Percentiles rank a stretch among this genome's conserved stretches.
Evolutionary conservation across 2,329 filamentous ascomycete genomes (phyloP).

Genomic region (Monosporascus ibericus): DNA sequence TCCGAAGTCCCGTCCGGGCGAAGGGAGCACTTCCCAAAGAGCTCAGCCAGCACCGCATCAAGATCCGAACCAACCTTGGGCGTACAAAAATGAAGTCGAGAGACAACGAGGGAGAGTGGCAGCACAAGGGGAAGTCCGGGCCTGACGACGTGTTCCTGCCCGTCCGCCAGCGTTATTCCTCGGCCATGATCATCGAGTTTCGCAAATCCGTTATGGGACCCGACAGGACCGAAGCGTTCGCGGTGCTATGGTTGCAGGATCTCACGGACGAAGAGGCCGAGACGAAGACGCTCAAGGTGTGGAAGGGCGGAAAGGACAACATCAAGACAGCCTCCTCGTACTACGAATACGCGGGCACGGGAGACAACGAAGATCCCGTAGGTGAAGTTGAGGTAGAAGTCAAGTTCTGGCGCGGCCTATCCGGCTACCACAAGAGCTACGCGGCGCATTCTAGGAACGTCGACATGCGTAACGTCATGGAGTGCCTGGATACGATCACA

Average conservation of each 20-base stretch:
- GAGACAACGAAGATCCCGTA: slow-evolving; percentile 48
- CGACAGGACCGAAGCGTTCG: slow-evolving; percentile 55
- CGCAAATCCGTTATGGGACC: slow-evolving; percentile 45
- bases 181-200: slow-evolving; percentile 51
- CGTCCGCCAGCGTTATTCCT: slow-evolving; percentile 56
- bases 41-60: slow-evolving; percentile 46
- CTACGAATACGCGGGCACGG: slow-evolving; percentile 31
- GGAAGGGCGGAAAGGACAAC: slow-evolving; percentile 56
- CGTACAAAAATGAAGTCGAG: slow-evolving; percentile 51
- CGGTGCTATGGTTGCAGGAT: slow-evolving; percentile 64
- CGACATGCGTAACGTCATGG: slow-evolving; percentile 54
- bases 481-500: slow-evolving; percentile 55
- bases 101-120: slow-evolving; percentile 41
- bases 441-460: slow-evolving; percentile 43
- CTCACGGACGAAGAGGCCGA: slow-evolving; percentile 60
- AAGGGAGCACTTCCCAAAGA: slow-evolving; percentile 41
- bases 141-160: slow-evolving; percentile 44
- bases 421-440: slow-evolving; percentile 50
- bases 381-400: slow-evolving; percentile 53
- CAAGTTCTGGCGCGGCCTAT: slow-evolving; percentile 56
- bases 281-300: slow-evolving; percentile 54
- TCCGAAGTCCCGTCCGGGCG: slow-evolving; percentile 46
- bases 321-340: slow-evolving; percentile 29
- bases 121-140: slow-evolving; percentile 34
- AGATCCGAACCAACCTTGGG: slow-evolving; percentile 52